Percentiles rank a stretch among this genome's conserved stretches.
Conservation (phyloP, 2,329 filamentous ascomycete species). For the Massarina eburnea region DNA sequence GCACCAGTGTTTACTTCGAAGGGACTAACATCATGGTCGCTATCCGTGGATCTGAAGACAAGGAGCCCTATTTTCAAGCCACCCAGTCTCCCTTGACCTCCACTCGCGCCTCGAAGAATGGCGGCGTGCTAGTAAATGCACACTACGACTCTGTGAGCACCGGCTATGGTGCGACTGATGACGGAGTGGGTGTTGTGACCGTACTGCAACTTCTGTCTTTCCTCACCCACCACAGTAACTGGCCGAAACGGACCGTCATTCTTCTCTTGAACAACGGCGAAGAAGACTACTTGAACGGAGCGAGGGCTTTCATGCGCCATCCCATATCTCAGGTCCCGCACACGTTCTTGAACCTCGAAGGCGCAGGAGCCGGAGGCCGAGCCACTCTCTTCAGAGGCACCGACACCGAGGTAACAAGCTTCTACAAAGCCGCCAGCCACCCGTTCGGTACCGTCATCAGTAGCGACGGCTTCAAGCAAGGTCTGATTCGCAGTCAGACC, state of each 20-base stretch:
- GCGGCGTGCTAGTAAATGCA: constrained; percentile 88
- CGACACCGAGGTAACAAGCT: constrained; percentile 80
- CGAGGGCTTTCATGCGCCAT: constrained; percentile 80
- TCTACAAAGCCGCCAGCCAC: constrained; percentile 70
- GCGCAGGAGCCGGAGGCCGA: constrained; percentile 86
- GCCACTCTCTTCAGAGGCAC: constrained; percentile 86
- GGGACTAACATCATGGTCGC: constrained; percentile 91
- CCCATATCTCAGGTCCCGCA: constrained; percentile 78
- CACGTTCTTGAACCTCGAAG: constrained; percentile 92
- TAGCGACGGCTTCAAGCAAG: constrained; percentile 79
- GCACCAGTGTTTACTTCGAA: constrained; percentile 76
- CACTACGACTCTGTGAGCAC: constrained; percentile 95
- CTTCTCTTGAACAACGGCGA: constrained; percentile 93
- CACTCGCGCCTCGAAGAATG: constrained; percentile 53
- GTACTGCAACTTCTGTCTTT: constrained; percentile 83
- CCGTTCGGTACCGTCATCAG: constrained; percentile 84
- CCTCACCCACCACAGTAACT: constrained; percentile 69
- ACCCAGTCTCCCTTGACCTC: constrained; percentile 42
- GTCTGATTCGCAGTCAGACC: constrained; percentile 80
- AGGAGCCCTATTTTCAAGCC: constrained; percentile 71
- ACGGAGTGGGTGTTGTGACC: constrained; percentile 87
- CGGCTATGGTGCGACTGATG: constrained; percentile 89
- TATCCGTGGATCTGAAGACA: constrained; percentile 75
- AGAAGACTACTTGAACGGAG: constrained; percentile 88
- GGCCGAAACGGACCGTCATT: constrained; percentile 78